Evolutionary conservation across 73 alveolate species (phyloP).

Genomic region (Paramecium sonneborni): DNA sequence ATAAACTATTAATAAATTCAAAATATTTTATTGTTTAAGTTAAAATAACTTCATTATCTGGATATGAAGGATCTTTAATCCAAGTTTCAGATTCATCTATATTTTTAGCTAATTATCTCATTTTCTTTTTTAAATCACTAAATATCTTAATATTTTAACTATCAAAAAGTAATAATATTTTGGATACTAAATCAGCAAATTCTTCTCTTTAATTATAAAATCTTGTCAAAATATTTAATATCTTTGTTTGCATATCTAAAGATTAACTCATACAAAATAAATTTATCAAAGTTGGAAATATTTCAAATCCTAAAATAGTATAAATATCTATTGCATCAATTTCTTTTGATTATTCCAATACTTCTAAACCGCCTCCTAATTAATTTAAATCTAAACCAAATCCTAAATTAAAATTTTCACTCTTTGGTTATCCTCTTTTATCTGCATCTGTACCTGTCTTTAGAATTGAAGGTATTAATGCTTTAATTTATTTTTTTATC

Average conservation of each 20-base stretch:
- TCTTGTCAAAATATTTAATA: constrained; percentile 41
- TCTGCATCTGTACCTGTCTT: constrained; percentile 64
- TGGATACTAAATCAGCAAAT: constrained; percentile 57
- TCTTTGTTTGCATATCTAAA: constrained; percentile 48
- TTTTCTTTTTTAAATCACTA: constrained; percentile 33
- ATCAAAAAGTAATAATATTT: constrained; percentile 52
- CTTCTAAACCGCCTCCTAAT: constrained; percentile 44
- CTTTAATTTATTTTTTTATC: constrained; percentile 9
- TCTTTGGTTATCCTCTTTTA: constrained; percentile 52
- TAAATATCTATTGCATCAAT: constrained; percentile 59
- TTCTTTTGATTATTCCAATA: constrained; percentile 42
- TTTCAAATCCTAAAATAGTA: constrained; percentile 57
- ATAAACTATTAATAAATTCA: constrained; percentile 30
- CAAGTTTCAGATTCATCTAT: constrained; percentile 68
- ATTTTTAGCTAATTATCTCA: constrained; percentile 59
- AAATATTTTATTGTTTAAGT: constrained; percentile 37
- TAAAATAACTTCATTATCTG: constrained; percentile 44
- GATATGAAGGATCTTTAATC: constrained; percentile 54
- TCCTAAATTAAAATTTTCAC: constrained; percentile 9
- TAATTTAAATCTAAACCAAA: neutral
- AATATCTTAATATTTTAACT: constrained; percentile 41
- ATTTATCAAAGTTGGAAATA: constrained; percentile 45
- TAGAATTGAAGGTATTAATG: constrained; percentile 43
- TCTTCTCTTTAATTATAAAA: constrained; percentile 64
- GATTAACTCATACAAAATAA: constrained; percentile 63